Conservation (phyloP, 148 eudicot species). For the Heliamphora exappendiculata region DNA sequence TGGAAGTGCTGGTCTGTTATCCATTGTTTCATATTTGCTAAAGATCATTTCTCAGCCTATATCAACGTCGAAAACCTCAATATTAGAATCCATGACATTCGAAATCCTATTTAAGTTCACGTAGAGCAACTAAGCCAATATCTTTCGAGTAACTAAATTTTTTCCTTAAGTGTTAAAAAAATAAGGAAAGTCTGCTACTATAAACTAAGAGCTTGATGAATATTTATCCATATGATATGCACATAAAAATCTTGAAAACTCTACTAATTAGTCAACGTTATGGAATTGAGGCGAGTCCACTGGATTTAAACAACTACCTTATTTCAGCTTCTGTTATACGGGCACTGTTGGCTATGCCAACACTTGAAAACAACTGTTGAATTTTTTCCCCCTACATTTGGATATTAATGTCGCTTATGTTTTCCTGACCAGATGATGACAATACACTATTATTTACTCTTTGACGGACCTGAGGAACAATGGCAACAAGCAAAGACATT, state of each 20-base stretch:
- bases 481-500: slow-evolving; percentile 72
- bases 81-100: not conserved
- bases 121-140: too few relatives aligned
- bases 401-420: not conserved
- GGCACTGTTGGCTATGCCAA: not conserved
- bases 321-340: not conserved
- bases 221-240: not conserved
- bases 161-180: too few relatives aligned
- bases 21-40: not conserved
- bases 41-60: not conserved
- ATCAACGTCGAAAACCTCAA: not conserved
- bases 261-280: not conserved
- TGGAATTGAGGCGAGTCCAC: not conserved
- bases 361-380: not conserved
- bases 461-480: slow-evolving; percentile 72
- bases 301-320: not conserved
- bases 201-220: too few relatives aligned
- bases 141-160: too few relatives aligned
- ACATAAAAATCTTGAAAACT: not conserved
- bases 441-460: slow-evolving; percentile 87
- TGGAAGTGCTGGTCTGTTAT: not conserved
- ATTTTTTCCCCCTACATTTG: not conserved
- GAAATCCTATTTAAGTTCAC: not conserved
- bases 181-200: too few relatives aligned
- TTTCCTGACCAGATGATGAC: slow-evolving; percentile 68